A percentile compares a stretch with the other conserved stretches of the same genome.
phyloP scores from a whole-genome alignment of 208 protist species.

The Trypanosoma boissoni region DNA sequence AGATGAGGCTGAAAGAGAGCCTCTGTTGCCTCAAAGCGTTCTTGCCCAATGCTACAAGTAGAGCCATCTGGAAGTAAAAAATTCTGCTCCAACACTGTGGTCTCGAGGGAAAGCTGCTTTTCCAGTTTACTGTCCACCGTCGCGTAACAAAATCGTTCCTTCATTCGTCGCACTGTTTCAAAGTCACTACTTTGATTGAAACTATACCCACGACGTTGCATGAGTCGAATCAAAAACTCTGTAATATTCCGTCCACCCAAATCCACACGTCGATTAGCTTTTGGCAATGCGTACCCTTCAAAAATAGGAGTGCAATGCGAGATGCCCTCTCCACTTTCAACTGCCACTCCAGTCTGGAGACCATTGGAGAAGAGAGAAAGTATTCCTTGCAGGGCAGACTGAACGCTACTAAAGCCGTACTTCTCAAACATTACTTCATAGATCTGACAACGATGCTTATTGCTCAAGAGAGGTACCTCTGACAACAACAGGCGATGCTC shows the following conservation, averaged over 20 bases:
- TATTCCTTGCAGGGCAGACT: constrained; percentile 91
- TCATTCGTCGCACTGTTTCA: constrained; percentile 94
- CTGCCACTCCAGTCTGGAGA: constrained; percentile 95
- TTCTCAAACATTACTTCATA: constrained; percentile 96
- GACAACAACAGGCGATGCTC: constrained; percentile 91
- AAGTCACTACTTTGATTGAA: constrained; percentile 96
- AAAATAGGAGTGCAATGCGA: constrained; percentile 98
- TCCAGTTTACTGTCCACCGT: constrained; percentile 92
- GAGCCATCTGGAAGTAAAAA: constrained; percentile 92
- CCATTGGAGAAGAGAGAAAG: constrained; percentile 97
- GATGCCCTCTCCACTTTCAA: constrained; percentile 98
- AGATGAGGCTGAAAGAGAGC: constrained; percentile 95
- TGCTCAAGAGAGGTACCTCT: constrained; percentile 95
- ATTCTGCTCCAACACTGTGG: constrained; percentile 47
- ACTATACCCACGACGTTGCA: constrained; percentile 70
- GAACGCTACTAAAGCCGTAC: constrained; percentile 90
- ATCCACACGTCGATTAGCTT: constrained; percentile 85
- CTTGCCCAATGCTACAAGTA: constrained; percentile 87
- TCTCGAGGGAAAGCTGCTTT: constrained; percentile 81
- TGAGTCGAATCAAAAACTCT: constrained; percentile 92
- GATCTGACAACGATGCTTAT: constrained; percentile 89
- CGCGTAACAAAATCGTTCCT: constrained; percentile 92
- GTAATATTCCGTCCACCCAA: constrained; percentile 97
- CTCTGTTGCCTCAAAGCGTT: constrained; percentile 94
- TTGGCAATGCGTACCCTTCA: constrained; percentile 88